These are phyloP conservation scores for Cunninghamia lanceolata DNA, from an alignment of 75 land plant species.

Conservation along the genomic window DNA sequence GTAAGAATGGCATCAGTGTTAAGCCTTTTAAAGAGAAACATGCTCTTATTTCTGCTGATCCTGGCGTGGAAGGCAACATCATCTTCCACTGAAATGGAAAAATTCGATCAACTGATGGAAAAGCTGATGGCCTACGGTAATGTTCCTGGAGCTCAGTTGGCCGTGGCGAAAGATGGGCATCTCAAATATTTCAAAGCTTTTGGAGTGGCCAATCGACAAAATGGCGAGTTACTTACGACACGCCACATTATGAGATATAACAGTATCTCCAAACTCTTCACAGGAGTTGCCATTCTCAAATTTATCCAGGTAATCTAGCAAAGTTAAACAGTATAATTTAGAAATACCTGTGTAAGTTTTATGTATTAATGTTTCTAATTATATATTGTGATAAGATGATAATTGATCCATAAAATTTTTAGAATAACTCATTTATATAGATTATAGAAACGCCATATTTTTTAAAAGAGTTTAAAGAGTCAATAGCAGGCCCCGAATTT, in stretches of 20 bases:
- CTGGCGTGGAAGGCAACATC: neutral
- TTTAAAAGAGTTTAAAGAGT: no score
- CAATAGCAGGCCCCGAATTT: no score
- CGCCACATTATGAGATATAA: neutral
- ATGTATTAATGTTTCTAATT: no score
- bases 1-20: no score
- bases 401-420: no score
- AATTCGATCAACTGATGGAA: neutral
- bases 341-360: no score
- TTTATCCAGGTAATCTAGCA: neutral
- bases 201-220: neutral
- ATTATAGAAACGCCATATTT: no score
- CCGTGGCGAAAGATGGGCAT: neutral
- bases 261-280: neutral
- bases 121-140: neutral
- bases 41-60: neutral
- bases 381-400: no score
- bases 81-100: neutral
- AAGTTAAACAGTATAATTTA: neutral
- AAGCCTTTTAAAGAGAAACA: neutral
- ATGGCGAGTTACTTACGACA: neutral
- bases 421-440: no score
- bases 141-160: neutral
- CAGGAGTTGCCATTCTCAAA: neutral
- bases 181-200: conserved; percentile 8